These are phyloP conservation scores for Clarkia xantiana DNA, from an alignment of 345 rosid genomes.

Conservation along the genomic window DNA sequence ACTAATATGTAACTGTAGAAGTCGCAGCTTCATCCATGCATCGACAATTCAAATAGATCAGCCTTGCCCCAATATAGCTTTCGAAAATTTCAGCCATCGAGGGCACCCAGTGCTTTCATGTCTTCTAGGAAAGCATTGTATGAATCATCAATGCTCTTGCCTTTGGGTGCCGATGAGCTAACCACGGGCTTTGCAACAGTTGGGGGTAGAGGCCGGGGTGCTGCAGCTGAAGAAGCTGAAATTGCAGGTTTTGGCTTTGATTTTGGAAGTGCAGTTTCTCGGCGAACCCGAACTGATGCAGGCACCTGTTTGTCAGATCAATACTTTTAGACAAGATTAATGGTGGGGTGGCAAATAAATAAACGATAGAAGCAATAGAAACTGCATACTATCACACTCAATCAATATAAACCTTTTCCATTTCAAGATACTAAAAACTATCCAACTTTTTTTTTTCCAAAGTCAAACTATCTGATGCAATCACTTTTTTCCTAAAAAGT, in stretches of 20 bases:
- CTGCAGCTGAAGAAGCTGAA: slow-evolving; percentile 12
- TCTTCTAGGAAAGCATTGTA: slow-evolving; percentile 82
- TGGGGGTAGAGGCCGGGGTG: slow-evolving; percentile 31
- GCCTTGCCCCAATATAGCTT: not conserved
- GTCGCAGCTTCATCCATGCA: not conserved
- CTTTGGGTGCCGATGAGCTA: slow-evolving; percentile 32
- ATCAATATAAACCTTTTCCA: too few species aligned
- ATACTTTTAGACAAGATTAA: not conserved
- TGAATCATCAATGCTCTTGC: slow-evolving; percentile 76
- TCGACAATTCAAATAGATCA: not conserved
- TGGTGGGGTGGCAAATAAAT: not conserved
- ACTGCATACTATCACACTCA: too few species aligned
- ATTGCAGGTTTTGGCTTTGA: slow-evolving; percentile 47
- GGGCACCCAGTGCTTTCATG: slow-evolving; percentile 98
- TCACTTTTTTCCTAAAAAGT: too few species aligned
- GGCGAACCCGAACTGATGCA: slow-evolving; percentile 89
- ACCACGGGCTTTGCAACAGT: slow-evolving; percentile 33
- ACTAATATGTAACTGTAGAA: too few species aligned
- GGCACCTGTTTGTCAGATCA: slow-evolving; percentile 47
- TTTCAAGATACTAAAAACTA: not conserved
- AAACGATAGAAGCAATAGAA: too few species aligned
- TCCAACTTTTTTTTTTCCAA: too few species aligned
- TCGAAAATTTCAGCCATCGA: slow-evolving; percentile 40
- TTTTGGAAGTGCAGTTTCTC: slow-evolving; percentile 57
- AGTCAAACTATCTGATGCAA: too few species aligned